Conservation (phyloP, 768 basidiomycete genomes). For the Serendipita indica region DNA sequence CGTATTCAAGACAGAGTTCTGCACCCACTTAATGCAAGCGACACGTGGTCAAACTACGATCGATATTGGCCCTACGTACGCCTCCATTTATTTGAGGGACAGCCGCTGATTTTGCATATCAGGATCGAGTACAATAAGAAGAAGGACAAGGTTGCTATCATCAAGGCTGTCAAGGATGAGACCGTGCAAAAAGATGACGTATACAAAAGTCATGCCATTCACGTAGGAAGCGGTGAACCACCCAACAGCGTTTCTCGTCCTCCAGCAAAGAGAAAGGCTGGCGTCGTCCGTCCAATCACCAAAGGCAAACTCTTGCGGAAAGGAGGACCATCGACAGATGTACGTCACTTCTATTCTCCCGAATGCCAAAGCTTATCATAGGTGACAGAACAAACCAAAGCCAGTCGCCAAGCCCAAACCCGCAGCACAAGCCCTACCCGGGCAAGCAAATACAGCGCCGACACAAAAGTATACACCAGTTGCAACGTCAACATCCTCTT, state of each 20-base stretch:
- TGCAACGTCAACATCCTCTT: constrained; percentile 19
- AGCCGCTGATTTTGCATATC: not conserved
- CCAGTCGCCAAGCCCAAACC: constrained; percentile 36
- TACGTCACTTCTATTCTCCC: constrained; percentile 7
- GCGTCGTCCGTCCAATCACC: constrained; percentile 71
- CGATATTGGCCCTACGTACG: constrained; percentile 63
- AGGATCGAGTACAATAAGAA: constrained; percentile 90
- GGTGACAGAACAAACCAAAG: constrained; percentile 30
- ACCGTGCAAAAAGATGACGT: constrained; percentile 57
- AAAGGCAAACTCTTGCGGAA: constrained; percentile 65
- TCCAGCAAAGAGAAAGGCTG: constrained; percentile 73
- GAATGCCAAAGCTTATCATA: constrained; percentile 3
- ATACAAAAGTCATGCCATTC: constrained; percentile 89
- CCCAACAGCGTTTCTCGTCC: constrained; percentile 69
- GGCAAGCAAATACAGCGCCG: constrained; percentile 20
- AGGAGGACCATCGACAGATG: constrained; percentile 46
- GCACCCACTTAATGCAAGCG: constrained; percentile 62
- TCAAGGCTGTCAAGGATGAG: constrained; percentile 85
- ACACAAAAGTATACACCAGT: constrained; percentile 25
- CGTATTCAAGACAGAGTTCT: constrained; percentile 90
- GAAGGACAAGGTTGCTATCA: constrained; percentile 82
- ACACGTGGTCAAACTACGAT: constrained; percentile 66
- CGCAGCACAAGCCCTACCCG: constrained; percentile 47
- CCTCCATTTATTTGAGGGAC: constrained; percentile 14
- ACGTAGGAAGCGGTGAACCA: constrained; percentile 78